Evolutionary conservation across 2,329 filamentous ascomycete species (phyloP).

Genomic region (Alternaria brassicae): DNA sequence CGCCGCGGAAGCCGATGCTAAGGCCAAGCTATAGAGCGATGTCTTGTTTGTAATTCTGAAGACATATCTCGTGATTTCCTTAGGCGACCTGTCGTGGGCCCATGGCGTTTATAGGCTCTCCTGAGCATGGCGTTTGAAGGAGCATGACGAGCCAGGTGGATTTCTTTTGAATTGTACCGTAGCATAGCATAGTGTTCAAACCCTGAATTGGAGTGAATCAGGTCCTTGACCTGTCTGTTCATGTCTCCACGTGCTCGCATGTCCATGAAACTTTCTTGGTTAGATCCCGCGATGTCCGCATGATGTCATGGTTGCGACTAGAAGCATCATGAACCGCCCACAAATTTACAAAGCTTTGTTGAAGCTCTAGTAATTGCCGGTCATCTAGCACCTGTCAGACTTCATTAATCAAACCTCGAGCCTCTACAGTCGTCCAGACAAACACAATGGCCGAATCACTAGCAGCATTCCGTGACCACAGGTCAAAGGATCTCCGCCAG

Average conservation of each 20-base stretch:
- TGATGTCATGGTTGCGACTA: conserved; percentile 23
- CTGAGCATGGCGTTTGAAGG: conserved; percentile 15
- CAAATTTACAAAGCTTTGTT: neutral
- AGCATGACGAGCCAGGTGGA: neutral
- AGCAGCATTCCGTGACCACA: conserved; percentile 40
- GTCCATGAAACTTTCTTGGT: conserved; percentile 3
- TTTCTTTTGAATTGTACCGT: neutral
- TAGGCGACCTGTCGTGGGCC: conserved; percentile 4
- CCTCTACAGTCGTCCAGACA: neutral
- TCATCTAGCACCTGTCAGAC: neutral
- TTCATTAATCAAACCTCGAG: neutral
- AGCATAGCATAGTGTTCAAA: conserved; percentile 6
- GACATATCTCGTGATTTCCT: neutral
- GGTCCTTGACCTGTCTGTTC: neutral
- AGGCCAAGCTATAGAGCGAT: conserved; percentile 56
- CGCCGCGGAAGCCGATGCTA: conserved; percentile 60
- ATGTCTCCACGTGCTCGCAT: conserved; percentile 3
- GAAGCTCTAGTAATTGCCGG: neutral
- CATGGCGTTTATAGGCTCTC: conserved; percentile 18
- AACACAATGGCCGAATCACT: conserved; percentile 39
- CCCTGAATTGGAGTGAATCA: neutral
- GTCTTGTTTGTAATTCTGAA: neutral
- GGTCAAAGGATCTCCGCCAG: conserved; percentile 38
- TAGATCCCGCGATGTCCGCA: conserved; percentile 18
- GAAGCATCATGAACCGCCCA: conserved; percentile 10